Evolutionary conservation across 495 filamentous ascomycete genomes (phyloP), one percentile per base, ranked within the genome.

Genomic region (Alectoria sarmentosa): DNA sequence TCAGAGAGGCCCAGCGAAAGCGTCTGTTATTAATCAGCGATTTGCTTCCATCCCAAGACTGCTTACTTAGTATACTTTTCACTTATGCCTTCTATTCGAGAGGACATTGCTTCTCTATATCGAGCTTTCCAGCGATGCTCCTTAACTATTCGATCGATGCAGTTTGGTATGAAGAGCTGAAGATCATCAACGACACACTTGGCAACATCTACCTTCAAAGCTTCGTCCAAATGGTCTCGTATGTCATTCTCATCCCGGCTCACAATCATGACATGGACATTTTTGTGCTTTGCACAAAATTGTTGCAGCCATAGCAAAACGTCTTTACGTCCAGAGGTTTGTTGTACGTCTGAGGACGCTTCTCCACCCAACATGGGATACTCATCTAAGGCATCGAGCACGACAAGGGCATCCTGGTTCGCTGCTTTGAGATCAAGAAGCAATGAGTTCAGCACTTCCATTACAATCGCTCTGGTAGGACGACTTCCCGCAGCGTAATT

Each of bases 341-440:
- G 15, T 19, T 48, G 28, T 21, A 9, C 42, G 13, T 26, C 36
- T 17, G 17, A 36, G 4, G 21, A 36, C 48, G 19, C 23, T 48
- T 6, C 17, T 14, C n/a, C 42, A 46, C 3, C 32, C 1, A 26
- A 19, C 19, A 38, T 6, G 2, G 61, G 61, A 30, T 38, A 62
- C 23, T 62, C 61, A 30, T 62, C 44, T 39, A 62, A 48, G 14
- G 21, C 61, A 55, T 62, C 61, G 15, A 62, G 32, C 4, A 62
- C 61, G 32, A 62, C 34, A 49, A 41, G 38, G 10, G 30, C 36
- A 32, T 62, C 32, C 41, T 62, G 48, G 5, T 52, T 26, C 4
- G 1, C 7, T 2, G 1, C 10, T 5, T 28, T 54, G 2, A 54
- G 28, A 26, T 6, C 44, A 15, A 38, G 6, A 3, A 62, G 17